A percentile compares a stretch with the other conserved stretches of the same genome.
Conservation (phyloP, 768 basidiomycete genomes). For the Porpolomopsis calyptriformis region DNA sequence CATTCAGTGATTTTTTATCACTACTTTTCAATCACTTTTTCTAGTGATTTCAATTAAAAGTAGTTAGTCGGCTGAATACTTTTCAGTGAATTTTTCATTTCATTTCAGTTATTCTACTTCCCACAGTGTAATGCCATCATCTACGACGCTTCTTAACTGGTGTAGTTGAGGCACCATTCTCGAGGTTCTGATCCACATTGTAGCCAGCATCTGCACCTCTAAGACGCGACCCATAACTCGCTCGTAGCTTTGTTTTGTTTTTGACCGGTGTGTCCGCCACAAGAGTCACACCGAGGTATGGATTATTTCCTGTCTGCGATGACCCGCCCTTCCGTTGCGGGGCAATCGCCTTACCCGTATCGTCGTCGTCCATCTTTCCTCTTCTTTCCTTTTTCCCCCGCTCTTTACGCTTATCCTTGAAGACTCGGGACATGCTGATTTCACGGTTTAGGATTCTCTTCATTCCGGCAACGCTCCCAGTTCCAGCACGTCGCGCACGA, state of each 20-base stretch:
- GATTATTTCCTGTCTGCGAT: background rate
- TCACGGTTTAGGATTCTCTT: slow-evolving; percentile 55
- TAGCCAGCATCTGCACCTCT: too few relatives aligned
- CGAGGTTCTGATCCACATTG: too few relatives aligned
- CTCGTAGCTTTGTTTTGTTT: slow-evolving; percentile 17
- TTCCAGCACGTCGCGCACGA: slow-evolving; percentile 23
- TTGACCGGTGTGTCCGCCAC: slow-evolving; percentile 50
- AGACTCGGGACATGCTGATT: slow-evolving; percentile 66
- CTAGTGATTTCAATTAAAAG: too few relatives aligned
- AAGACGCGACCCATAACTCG: slow-evolving; percentile 13
- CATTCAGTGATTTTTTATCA: too few relatives aligned
- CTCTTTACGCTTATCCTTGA: slow-evolving; percentile 34
- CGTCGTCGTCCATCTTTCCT: too few relatives aligned
- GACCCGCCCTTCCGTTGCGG: background rate
- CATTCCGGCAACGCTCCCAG: slow-evolving; percentile 26
- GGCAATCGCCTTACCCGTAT: background rate
- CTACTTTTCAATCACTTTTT: too few relatives aligned
- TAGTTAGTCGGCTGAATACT: too few relatives aligned
- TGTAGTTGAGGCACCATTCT: too few relatives aligned
- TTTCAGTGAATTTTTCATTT: too few relatives aligned
- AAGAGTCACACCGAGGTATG: slow-evolving; percentile 31
- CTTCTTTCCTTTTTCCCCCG: slow-evolving; percentile 15
- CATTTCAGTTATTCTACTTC: too few relatives aligned
- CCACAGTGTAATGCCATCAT: too few relatives aligned
- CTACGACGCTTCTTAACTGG: too few relatives aligned